These are phyloP conservation scores for Dendrocalamus sinicus DNA, from an alignment of 176 grass and related monocot species.

Conservation along the genomic window DNA sequence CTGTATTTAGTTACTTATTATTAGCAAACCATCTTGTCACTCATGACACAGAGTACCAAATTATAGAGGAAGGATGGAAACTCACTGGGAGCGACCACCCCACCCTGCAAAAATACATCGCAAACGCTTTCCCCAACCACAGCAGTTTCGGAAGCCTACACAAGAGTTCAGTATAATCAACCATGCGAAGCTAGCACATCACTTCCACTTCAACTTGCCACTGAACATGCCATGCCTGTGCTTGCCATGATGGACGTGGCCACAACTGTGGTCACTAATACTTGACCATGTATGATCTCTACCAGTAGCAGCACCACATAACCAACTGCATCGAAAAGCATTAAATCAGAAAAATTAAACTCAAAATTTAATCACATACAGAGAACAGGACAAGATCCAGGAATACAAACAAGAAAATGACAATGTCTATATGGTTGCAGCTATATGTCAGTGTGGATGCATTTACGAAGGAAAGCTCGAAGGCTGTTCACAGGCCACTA, in stretches of 20 bases:
- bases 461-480: conserved; percentile 92
- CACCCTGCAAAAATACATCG: no score
- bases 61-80: no score
- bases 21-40: no score
- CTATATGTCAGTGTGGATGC: conserved; percentile 96
- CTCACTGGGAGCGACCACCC: no score
- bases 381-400: conserved; percentile 8
- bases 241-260: neutral
- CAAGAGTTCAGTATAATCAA: no score
- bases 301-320: conserved; percentile 90
- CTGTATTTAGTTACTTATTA: no score
- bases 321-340: conserved; percentile 70
- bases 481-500: conserved; percentile 91
- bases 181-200: no score
- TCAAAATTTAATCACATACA: neutral
- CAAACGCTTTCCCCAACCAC: no score
- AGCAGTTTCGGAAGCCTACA: no score
- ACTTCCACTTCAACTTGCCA: no score
- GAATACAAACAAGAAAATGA: conserved; percentile 24
- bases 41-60: no score
- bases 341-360: conserved; percentile 36
- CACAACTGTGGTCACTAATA: conserved; percentile 89
- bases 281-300: conserved; percentile 90
- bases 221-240: no score
- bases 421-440: conserved; percentile 53